Percentiles rank a stretch among this genome's conserved stretches.
Conservation (phyloP, 2,329 filamentous ascomycete species). For the Cercospora sesami region DNA sequence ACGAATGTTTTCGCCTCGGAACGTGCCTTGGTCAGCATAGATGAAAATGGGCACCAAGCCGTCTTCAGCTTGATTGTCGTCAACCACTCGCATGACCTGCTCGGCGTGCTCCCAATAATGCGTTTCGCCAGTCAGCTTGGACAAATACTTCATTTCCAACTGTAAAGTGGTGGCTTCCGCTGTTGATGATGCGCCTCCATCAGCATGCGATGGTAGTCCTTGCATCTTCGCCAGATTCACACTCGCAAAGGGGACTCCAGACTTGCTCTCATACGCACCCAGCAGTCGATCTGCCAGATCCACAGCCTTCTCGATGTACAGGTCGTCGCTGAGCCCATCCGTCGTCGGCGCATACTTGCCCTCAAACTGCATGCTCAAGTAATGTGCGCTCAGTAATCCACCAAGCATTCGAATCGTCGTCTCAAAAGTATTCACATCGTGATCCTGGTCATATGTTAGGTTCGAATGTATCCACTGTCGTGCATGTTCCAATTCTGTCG, state of each 20-base stretch:
- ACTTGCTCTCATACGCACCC: constrained; percentile 81
- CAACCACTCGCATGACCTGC: constrained; percentile 86
- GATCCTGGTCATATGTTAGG: constrained; percentile 83
- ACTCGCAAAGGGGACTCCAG: constrained; percentile 86
- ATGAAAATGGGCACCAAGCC: constrained; percentile 92
- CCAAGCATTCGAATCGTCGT: constrained; percentile 98
- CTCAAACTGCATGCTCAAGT: constrained; percentile 81
- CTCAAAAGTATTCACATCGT: constrained; percentile 97
- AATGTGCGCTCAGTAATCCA: constrained; percentile 88
- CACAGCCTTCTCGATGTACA: constrained; percentile 94
- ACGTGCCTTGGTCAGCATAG: constrained; percentile 73
- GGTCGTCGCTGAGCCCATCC: constrained; percentile 75
- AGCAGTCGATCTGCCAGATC: constrained; percentile 87
- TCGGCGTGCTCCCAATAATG: constrained; percentile 91
- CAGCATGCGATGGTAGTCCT: constrained; percentile 78
- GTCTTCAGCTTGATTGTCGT: constrained; percentile 74
- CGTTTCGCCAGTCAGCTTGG: constrained; percentile 88
- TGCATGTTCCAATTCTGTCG: constrained; percentile 77
- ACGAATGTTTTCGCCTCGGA: constrained; percentile 81
- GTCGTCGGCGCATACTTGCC: constrained; percentile 70
- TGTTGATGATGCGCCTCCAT: constrained; percentile 86
- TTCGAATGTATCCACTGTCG: constrained; percentile 83
- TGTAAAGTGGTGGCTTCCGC: constrained; percentile 91
- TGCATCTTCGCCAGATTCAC: constrained; percentile 77
- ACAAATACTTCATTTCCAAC: constrained; percentile 94